Percentiles rank a stretch among this genome's conserved stretches.
Conservation (phyloP, 2,329 filamentous ascomycete genomes). For the Colletotrichum tamarilloi region DNA sequence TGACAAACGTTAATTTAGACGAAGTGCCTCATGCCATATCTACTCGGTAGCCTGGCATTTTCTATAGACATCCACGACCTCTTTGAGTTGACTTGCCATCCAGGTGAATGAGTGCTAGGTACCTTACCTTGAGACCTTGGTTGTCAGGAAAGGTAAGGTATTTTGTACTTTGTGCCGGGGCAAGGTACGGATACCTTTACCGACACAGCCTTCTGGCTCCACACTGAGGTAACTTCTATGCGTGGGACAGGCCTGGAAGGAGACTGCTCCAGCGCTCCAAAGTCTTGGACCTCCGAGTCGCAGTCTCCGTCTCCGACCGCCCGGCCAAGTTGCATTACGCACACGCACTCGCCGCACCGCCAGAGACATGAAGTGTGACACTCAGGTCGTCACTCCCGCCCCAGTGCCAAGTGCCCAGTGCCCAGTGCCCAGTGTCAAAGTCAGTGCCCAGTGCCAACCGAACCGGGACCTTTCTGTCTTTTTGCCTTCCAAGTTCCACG, state of each 20-base stretch:
- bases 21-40: background rate
- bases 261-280: background rate
- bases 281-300: background rate
- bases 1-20: background rate
- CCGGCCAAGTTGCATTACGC: slow-evolving; percentile 34
- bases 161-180: background rate
- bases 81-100: background rate
- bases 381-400: background rate
- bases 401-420: background rate
- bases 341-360: slow-evolving; percentile 19
- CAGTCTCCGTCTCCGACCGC: slow-evolving; percentile 3
- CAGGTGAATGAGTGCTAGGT: background rate
- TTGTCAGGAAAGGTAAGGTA: background rate
- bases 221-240: background rate
- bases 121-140: too few species aligned
- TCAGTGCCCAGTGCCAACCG: slow-evolving; percentile 3
- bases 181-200: background rate
- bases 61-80: background rate
- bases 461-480: background rate
- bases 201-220: background rate
- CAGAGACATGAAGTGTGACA: slow-evolving; percentile 10
- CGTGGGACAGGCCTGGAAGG: background rate
- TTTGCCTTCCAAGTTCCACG: background rate
- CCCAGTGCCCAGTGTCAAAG: background rate
- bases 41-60: background rate